A percentile compares a stretch with the other conserved stretches of the same genome.
These are phyloP conservation scores for Astrephomene gubernaculifera DNA, from an alignment of 139 green algal genomes.

Conservation along the genomic window DNA sequence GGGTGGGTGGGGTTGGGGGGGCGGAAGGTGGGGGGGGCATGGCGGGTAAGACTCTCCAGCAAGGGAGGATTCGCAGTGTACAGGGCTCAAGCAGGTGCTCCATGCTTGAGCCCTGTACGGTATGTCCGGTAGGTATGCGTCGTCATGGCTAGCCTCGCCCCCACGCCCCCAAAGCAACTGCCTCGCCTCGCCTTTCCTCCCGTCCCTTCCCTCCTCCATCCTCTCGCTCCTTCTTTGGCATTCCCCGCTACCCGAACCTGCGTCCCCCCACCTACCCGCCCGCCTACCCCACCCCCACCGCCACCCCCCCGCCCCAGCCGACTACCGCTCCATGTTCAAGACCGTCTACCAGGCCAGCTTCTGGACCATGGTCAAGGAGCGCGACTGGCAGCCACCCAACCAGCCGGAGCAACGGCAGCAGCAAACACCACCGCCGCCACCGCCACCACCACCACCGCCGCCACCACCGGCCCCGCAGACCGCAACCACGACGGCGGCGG, in stretches of 20 bases:
- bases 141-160: too few species aligned
- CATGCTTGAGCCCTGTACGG: too few species aligned
- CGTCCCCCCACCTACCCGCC: too few species aligned
- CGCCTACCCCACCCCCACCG: not conserved
- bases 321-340: slow-evolving; percentile 65
- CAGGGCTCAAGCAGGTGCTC: too few species aligned
- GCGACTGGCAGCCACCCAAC: slow-evolving; percentile 16
- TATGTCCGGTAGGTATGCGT: too few species aligned
- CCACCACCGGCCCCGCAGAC: too few species aligned
- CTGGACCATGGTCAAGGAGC: slow-evolving; percentile 58
- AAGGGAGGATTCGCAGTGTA: too few species aligned
- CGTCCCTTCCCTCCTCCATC: not conserved
- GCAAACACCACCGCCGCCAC: not conserved
- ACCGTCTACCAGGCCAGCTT: slow-evolving; percentile 68
- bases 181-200: too few species aligned
- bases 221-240: slow-evolving; percentile 7
- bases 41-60: not conserved
- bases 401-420: not conserved
- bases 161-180: too few species aligned
- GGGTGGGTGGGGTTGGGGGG: slow-evolving; percentile 40
- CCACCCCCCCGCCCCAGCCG: slow-evolving; percentile 39
- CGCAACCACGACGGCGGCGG: too few species aligned
- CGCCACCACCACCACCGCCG: not conserved
- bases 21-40: not conserved
- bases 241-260: too few species aligned